phyloP scores from a whole-genome alignment of 176 grass and related monocot species.

The Melocanna baccifera region DNA sequence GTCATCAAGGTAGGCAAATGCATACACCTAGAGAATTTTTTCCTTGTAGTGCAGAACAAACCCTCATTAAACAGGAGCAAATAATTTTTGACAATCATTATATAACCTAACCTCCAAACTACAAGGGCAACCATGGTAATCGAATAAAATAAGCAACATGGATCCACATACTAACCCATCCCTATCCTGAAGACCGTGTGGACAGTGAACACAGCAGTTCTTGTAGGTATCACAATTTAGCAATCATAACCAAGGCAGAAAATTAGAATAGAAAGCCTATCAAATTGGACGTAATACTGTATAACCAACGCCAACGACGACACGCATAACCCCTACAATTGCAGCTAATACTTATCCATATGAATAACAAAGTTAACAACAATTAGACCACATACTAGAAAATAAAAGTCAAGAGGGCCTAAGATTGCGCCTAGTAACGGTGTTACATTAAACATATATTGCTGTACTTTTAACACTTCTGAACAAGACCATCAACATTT shows the following conservation, averaged over 20 bases:
- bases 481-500: neutral
- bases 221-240: neutral
- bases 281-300: neutral
- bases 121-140: neutral
- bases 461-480: neutral
- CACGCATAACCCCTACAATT: neutral
- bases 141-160: neutral
- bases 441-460: neutral
- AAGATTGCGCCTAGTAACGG: neutral
- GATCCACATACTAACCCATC: neutral
- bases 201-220: neutral
- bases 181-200: neutral
- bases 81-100: neutral
- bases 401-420: neutral
- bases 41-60: neutral
- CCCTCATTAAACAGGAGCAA: neutral
- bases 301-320: neutral
- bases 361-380: neutral
- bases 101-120: neutral
- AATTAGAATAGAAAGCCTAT: neutral
- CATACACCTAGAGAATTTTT: neutral
- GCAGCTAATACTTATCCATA: neutral
- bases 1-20: neutral
- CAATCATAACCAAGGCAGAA: neutral
- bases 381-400: neutral